Conservation (phyloP, 345 rosid species). For the Rhizophora apiculata region DNA sequence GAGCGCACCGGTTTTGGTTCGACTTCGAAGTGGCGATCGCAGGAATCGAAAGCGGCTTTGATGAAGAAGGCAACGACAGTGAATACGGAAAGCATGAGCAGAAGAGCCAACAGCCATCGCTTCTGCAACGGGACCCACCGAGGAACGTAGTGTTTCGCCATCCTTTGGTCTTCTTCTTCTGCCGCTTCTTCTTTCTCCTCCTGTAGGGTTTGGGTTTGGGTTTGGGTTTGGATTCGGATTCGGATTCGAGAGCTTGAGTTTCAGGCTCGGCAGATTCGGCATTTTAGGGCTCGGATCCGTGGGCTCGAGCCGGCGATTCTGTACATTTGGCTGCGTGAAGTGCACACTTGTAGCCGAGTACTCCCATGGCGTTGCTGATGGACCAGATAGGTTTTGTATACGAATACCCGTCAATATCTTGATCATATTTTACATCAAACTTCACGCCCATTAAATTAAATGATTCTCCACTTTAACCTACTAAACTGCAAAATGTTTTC, state of each 20-base stretch:
- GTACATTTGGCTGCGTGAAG: too few relatives aligned
- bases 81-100: constrained; percentile 41
- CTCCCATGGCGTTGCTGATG: too few relatives aligned
- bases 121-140: constrained; percentile 38
- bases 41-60: constrained; percentile 39
- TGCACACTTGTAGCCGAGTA: too few relatives aligned
- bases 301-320: too few relatives aligned
- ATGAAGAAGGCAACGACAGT: constrained; percentile 33
- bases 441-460: too few relatives aligned
- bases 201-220: neutral
- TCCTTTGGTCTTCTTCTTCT: neutral
- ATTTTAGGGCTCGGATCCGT: neutral
- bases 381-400: too few relatives aligned
- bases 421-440: too few relatives aligned
- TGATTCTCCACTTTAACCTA: too few relatives aligned
- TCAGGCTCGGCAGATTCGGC: constrained; percentile 8
- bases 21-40: constrained; percentile 27
- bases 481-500: too few relatives aligned
- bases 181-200: neutral
- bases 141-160: constrained; percentile 40
- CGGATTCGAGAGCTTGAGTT: neutral
- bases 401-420: too few relatives aligned
- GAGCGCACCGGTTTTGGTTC: neutral
- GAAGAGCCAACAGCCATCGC: constrained; percentile 34
- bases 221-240: neutral